These are phyloP conservation scores for Penicillium arizonense DNA, from an alignment of 495 filamentous ascomycete genomes.

Conservation along the genomic window DNA sequence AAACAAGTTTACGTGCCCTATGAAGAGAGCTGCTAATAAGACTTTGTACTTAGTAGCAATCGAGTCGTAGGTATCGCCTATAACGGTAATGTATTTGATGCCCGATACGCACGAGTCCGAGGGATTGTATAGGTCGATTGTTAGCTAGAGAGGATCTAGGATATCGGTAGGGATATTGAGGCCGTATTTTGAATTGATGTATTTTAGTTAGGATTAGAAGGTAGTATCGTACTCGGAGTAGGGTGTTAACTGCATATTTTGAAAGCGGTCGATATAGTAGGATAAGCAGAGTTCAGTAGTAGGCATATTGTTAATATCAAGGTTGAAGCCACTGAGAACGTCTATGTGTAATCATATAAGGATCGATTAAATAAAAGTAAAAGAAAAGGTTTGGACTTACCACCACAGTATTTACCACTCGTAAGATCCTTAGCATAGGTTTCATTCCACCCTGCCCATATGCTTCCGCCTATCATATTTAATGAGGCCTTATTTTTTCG, in stretches of 20 bases:
- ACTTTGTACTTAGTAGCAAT: slow-evolving; percentile 21
- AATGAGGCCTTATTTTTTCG: background rate
- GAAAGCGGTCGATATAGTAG: too few species aligned
- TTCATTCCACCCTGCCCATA: slow-evolving; percentile 14
- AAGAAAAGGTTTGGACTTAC: background rate
- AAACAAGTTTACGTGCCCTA: slow-evolving; percentile 7
- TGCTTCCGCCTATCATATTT: background rate
- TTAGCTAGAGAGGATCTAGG: background rate
- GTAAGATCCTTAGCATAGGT: slow-evolving; percentile 15
- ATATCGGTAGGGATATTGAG: background rate
- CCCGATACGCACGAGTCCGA: slow-evolving; percentile 9
- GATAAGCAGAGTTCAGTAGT: too few species aligned
- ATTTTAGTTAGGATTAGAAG: background rate
- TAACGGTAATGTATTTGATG: slow-evolving; percentile 15
- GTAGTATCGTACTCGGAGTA: background rate
- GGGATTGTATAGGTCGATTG: too few species aligned
- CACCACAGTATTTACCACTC: slow-evolving; percentile 6
- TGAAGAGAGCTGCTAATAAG: slow-evolving; percentile 19
- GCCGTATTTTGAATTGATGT: background rate
- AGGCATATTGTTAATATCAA: too few species aligned
- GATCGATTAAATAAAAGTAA: background rate
- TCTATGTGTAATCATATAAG: background rate
- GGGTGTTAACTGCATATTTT: background rate
- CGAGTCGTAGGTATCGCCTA: slow-evolving; percentile 23
- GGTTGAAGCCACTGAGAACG: background rate